Conservation (phyloP, 495 filamentous ascomycete genomes). For the Penicillium soppii region DNA sequence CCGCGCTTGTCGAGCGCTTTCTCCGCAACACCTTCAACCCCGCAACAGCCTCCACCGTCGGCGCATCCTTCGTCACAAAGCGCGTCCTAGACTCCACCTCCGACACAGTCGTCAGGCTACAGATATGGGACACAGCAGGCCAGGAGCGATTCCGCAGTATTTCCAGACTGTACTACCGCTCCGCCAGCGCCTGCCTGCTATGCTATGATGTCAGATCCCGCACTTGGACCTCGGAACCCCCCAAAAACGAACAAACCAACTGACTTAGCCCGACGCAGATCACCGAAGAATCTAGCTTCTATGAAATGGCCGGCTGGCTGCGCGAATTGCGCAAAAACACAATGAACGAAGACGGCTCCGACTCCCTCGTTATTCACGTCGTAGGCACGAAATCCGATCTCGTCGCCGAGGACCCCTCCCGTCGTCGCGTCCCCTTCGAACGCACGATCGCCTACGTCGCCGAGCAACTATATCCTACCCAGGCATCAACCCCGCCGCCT, state of each 20-base stretch:
- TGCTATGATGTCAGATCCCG: slow-evolving; percentile 66
- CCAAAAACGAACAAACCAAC: background rate
- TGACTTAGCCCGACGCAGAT: slow-evolving; percentile 39
- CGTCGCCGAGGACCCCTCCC: slow-evolving; percentile 73
- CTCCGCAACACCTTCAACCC: slow-evolving; percentile 76
- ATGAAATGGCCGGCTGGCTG: slow-evolving; percentile 93
- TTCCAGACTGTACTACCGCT: slow-evolving; percentile 90
- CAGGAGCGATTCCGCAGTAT: slow-evolving; percentile 95
- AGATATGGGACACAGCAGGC: slow-evolving; percentile 94
- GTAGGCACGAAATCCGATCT: slow-evolving; percentile 95
- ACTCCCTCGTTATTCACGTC: slow-evolving; percentile 88
- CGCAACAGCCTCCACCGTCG: slow-evolving; percentile 75
- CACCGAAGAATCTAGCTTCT: slow-evolving; percentile 79
- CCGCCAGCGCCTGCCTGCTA: slow-evolving; percentile 89
- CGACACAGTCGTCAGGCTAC: slow-evolving; percentile 75
- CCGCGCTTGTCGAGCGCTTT: slow-evolving; percentile 83
- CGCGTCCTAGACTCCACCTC: slow-evolving; percentile 81
- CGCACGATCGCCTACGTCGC: slow-evolving; percentile 92
- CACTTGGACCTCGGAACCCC: background rate
- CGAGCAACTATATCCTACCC: slow-evolving; percentile 74
- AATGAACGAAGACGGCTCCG: slow-evolving; percentile 21
- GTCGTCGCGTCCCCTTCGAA: slow-evolving; percentile 86
- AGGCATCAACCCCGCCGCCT: slow-evolving; percentile 62
- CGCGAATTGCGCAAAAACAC: slow-evolving; percentile 73
- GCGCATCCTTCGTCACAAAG: slow-evolving; percentile 93